These are phyloP conservation scores for Daedalea quercina DNA, from an alignment of 768 basidiomycete genomes.

Conservation along the genomic window DNA sequence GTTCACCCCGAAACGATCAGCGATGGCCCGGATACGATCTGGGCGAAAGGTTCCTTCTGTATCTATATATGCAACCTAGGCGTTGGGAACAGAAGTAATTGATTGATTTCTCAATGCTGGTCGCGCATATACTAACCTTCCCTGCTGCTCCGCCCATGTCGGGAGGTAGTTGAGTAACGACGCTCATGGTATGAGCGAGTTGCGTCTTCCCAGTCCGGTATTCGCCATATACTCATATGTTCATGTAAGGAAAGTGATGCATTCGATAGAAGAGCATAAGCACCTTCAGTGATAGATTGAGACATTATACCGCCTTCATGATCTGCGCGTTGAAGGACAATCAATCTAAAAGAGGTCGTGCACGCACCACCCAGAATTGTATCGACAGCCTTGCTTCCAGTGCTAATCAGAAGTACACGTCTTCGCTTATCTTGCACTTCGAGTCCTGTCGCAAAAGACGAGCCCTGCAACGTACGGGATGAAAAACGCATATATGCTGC, in stretches of 20 bases:
- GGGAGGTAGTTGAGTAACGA: constrained; percentile 80
- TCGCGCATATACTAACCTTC: constrained; percentile 42
- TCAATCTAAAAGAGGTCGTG: neutral
- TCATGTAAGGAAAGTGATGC: neutral
- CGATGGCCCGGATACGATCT: constrained; percentile 85
- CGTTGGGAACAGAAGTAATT: neutral
- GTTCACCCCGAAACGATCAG: constrained; percentile 92
- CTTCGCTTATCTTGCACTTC: constrained; percentile 86
- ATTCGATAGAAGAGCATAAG: constrained; percentile 1
- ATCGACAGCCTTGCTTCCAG: constrained; percentile 90
- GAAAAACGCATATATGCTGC: neutral
- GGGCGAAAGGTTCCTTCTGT: constrained; percentile 96
- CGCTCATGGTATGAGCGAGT: constrained; percentile 91
- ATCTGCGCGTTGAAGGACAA: neutral
- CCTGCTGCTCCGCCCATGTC: constrained; percentile 90
- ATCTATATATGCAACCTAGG: constrained; percentile 85
- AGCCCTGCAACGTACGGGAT: constrained; percentile 46
- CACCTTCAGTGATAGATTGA: constrained; percentile 90
- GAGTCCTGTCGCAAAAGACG: constrained; percentile 86
- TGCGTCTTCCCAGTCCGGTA: constrained; percentile 96
- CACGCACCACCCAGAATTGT: constrained; percentile 74
- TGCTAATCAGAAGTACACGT: constrained; percentile 77
- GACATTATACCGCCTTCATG: constrained; percentile 80
- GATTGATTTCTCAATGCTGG: neutral
- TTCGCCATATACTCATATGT: constrained; percentile 78